phyloP scores from a whole-genome alignment of 495 filamentous ascomycete species.

The Hypoxylon crocopeplum region DNA sequence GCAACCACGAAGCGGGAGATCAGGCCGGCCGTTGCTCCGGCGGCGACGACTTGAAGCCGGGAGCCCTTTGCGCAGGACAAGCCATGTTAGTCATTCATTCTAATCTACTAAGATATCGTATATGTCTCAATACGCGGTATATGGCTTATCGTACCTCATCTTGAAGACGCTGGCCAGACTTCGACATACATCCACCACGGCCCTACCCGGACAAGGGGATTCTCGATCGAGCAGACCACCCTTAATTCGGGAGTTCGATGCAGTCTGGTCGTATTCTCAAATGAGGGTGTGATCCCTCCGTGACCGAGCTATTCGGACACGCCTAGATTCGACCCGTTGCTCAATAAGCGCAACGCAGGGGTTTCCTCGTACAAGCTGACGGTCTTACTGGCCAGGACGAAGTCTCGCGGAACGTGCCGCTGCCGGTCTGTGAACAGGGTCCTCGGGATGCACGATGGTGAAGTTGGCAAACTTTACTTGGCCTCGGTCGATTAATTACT shows the following conservation, averaged over 20 bases:
- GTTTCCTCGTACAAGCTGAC: not conserved
- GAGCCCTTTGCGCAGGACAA: slow-evolving; percentile 67
- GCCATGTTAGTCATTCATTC: no score
- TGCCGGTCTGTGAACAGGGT: slow-evolving; percentile 5
- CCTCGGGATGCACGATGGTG: slow-evolving; percentile 1
- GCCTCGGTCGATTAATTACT: slow-evolving; percentile 28
- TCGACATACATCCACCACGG: slow-evolving; percentile 71
- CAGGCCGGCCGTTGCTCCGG: slow-evolving; percentile 87
- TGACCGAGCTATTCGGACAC: no score
- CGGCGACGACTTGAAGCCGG: slow-evolving; percentile 77
- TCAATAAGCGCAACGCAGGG: not conserved
- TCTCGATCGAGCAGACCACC: no score
- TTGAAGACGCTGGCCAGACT: slow-evolving; percentile 76
- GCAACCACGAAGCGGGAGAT: slow-evolving; percentile 93
- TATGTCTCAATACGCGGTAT: no score
- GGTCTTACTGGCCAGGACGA: not conserved
- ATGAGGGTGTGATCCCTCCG: no score
- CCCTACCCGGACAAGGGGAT: slow-evolving; percentile 29
- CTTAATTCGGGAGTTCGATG: no score
- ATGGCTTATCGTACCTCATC: slow-evolving; percentile 70
- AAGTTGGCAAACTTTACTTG: not conserved
- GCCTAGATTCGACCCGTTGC: not conserved
- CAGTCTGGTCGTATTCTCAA: no score
- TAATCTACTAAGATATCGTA: no score
- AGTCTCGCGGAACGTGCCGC: slow-evolving; percentile 16